Percentiles rank a stretch among this genome's conserved stretches.
phyloP scores from a whole-genome alignment of 148 eudicot species.

The Agrostemma githago region DNA sequence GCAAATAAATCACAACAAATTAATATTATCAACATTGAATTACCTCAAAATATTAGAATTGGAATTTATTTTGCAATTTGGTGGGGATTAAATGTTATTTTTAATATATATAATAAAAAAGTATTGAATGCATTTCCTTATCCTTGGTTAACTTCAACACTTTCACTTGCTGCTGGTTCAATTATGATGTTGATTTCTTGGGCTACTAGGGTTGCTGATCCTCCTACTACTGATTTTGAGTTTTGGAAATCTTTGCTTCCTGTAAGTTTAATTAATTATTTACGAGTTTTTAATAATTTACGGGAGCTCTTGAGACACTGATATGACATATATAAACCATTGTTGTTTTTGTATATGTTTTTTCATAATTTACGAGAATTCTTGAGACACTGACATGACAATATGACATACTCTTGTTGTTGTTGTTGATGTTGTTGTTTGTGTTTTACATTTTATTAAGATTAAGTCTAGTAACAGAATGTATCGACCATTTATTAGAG shows the following conservation, averaged over 20 bases:
- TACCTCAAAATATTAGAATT: slow-evolving; percentile 47
- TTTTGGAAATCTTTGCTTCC: slow-evolving; percentile 61
- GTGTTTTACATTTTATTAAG: too few relatives aligned
- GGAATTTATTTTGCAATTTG: slow-evolving; percentile 59
- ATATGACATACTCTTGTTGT: too few relatives aligned
- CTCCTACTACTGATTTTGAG: slow-evolving; percentile 49
- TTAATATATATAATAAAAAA: slow-evolving; percentile 66
- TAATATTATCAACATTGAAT: slow-evolving; percentile 38
- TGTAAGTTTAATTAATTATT: slow-evolving; percentile 28
- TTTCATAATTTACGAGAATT: too few relatives aligned
- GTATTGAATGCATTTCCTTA: slow-evolving; percentile 73
- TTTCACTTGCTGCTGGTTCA: slow-evolving; percentile 68
- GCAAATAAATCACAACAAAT: slow-evolving; percentile 36
- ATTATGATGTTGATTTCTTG: slow-evolving; percentile 60
- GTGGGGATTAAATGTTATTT: slow-evolving; percentile 74
- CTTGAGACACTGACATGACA: too few relatives aligned
- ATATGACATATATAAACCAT: too few relatives aligned
- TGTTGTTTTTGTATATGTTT: not conserved
- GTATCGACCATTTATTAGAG: too few relatives aligned
- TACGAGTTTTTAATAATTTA: too few relatives aligned
- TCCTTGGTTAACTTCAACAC: slow-evolving; percentile 69
- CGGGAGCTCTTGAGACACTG: not conserved
- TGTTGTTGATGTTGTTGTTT: too few relatives aligned
- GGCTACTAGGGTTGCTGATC: slow-evolving; percentile 51
- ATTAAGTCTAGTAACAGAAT: too few relatives aligned